Conservation (phyloP, 2,329 filamentous ascomycete genomes). For the Sporothrix schenckii region DNA sequence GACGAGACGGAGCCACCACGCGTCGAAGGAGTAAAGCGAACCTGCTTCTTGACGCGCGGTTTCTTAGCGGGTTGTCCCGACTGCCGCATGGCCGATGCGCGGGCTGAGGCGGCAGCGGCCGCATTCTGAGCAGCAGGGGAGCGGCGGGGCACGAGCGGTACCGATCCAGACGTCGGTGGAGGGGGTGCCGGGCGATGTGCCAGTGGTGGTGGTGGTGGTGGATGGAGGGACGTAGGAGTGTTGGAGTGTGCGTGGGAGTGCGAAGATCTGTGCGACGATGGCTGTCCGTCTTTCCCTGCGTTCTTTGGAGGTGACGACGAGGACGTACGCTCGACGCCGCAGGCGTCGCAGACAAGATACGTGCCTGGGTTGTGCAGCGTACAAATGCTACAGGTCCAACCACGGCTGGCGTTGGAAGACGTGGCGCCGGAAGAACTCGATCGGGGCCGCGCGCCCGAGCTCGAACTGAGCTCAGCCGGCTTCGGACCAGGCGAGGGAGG, state of each 20-base stretch:
- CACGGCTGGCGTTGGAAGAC: background rate
- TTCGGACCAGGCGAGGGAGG: background rate
- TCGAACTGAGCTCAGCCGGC: background rate
- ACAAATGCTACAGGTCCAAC: conserved; percentile 60
- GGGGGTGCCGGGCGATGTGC: conserved; percentile 19
- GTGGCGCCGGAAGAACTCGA: background rate
- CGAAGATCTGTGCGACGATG: background rate
- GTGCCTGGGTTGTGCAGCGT: conserved; percentile 58
- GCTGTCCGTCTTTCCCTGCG: background rate
- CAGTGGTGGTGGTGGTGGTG: background rate
- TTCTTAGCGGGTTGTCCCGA: conserved; percentile 1
- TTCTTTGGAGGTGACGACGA: background rate
- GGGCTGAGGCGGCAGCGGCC: conserved; percentile 2
- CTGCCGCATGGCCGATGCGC: conserved; percentile 6
- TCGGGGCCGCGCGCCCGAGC: conserved; percentile 2
- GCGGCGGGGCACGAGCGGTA: background rate
- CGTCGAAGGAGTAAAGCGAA: conserved; percentile 32
- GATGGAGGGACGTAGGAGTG: too few species aligned
- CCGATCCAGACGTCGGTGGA: background rate
- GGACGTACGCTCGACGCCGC: conserved; percentile 49
- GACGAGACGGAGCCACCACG: conserved; percentile 27
- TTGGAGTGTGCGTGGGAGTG: background rate
- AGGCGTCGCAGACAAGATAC: conserved; percentile 62
- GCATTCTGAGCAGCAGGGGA: background rate
- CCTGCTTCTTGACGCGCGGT: conserved; percentile 29